phyloP scores from a whole-genome alignment of 441 rosid species.

The Jatropha podagrica region DNA sequence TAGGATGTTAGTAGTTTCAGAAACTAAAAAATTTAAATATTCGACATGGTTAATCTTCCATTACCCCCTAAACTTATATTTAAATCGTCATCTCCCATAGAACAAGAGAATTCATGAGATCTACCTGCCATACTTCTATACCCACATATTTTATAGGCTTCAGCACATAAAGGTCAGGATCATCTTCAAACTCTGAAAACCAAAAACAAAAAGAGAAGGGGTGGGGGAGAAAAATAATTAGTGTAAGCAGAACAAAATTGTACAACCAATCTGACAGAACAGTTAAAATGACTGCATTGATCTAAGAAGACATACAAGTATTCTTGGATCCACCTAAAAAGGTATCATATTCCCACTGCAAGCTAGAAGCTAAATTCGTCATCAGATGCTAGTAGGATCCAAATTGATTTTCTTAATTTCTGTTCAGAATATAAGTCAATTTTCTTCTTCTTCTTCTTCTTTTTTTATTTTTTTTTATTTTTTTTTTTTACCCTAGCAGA shows the following conservation, averaged over 20 bases:
- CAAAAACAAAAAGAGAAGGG: not conserved
- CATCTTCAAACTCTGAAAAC: constrained; percentile 84
- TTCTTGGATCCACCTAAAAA: not conserved
- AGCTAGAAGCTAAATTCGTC: not conserved
- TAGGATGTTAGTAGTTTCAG: not conserved
- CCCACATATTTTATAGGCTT: constrained; percentile 77
- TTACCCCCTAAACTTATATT: not conserved
- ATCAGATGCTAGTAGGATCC: not conserved
- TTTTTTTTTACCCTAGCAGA: not conserved
- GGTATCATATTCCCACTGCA: not conserved
- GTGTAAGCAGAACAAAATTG: not conserved
- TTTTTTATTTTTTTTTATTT: too few relatives aligned
- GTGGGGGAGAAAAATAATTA: constrained; percentile 7
- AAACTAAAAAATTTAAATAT: not conserved
- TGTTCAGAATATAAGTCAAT: too few relatives aligned
- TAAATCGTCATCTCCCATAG: not conserved
- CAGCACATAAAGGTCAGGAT: constrained; percentile 83
- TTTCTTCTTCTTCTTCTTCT: too few relatives aligned
- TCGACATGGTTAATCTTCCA: not conserved
- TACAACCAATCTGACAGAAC: not conserved
- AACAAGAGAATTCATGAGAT: constrained; percentile 1
- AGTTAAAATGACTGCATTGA: not conserved
- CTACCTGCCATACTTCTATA: constrained; percentile 90
- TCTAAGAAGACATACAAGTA: not conserved
- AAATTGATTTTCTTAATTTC: not conserved